phyloP scores from a whole-genome alignment of 306 rosid species.

The Luffa acutangula region DNA sequence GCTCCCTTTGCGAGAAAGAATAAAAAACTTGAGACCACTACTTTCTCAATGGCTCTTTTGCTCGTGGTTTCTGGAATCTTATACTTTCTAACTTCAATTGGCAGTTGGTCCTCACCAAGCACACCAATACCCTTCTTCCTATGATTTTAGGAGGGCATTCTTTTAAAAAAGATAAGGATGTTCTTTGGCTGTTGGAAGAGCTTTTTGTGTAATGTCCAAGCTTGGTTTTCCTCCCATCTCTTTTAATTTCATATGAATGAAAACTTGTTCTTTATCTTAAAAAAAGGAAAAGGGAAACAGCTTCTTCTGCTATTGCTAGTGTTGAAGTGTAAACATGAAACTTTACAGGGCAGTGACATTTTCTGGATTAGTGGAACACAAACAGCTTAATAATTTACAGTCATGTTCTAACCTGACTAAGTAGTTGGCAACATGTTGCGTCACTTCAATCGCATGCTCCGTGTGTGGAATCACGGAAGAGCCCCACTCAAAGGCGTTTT shows the following conservation, averaged over 20 bases:
- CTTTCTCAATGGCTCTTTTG: neutral
- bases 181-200: neutral
- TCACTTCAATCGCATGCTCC: conserved; percentile 69
- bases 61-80: neutral
- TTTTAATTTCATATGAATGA: neutral
- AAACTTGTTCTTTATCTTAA: neutral
- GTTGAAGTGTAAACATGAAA: neutral
- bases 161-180: neutral
- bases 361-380: neutral
- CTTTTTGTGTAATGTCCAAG: neutral
- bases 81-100: neutral
- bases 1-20: neutral
- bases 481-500: conserved; percentile 93
- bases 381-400: neutral
- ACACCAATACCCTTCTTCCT: neutral
- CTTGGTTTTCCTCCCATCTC: neutral
- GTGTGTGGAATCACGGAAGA: conserved; percentile 53
- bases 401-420: conserved; percentile 68
- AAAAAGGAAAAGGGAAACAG: neutral
- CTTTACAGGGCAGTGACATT: neutral
- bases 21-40: neutral
- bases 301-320: neutral
- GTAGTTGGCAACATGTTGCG: conserved; percentile 57
- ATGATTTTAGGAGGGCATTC: no score
- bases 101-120: neutral